These are phyloP conservation scores for Exophiala phaeomuriformis DNA, from an alignment of 2,329 filamentous ascomycete genomes.

Conservation along the genomic window DNA sequence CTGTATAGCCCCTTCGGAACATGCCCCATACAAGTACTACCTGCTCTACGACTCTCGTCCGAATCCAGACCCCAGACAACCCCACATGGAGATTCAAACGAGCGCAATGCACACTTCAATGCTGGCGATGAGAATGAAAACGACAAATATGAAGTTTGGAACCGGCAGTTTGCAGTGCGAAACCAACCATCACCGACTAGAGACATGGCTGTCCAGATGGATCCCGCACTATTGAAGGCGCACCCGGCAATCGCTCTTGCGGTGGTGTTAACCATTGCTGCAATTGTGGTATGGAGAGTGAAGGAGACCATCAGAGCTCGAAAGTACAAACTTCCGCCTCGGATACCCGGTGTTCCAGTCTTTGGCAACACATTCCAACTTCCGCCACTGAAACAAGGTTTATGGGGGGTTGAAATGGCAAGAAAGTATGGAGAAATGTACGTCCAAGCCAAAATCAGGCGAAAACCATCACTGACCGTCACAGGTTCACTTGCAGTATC, in stretches of 20 bases:
- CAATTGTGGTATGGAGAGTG: background rate
- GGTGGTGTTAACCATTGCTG: background rate
- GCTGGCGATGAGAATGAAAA: no score
- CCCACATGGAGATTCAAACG: no score
- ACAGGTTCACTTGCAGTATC: conserved; percentile 2
- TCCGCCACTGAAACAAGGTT: conserved; percentile 18
- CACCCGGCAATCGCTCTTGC: background rate
- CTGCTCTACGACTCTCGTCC: no score
- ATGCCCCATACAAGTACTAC: no score
- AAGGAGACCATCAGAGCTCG: background rate
- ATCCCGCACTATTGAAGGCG: background rate
- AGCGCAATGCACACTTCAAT: no score
- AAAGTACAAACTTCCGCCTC: conserved; percentile 16
- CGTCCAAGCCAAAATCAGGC: conserved; percentile 30
- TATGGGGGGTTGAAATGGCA: conserved; percentile 16
- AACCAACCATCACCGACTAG: no score
- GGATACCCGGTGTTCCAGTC: conserved; percentile 17
- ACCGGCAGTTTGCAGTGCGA: no score
- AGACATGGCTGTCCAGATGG: background rate
- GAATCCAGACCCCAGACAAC: no score
- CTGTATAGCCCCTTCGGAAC: no score
- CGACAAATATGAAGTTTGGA: no score
- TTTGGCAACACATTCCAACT: conserved; percentile 22
- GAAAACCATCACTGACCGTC: conserved; percentile 29
- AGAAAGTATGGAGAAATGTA: conserved; percentile 21